Percentiles rank a stretch among this genome's conserved stretches.
phyloP scores from a whole-genome alignment of 2,329 filamentous ascomycete species.

The Paracamarosporium sp. region DNA sequence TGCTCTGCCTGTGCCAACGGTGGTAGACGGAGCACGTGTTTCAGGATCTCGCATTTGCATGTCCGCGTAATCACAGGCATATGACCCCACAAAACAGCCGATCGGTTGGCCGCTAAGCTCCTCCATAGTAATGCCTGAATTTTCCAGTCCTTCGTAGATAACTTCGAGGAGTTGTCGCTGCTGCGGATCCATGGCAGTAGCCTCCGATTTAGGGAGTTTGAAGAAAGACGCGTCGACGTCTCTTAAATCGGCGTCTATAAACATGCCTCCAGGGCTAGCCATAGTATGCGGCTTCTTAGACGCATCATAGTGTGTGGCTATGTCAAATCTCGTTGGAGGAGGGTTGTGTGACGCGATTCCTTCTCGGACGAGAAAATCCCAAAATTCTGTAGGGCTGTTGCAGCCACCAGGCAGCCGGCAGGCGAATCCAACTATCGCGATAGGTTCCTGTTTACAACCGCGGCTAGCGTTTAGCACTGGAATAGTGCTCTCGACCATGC shows the following conservation, averaged over 20 bases:
- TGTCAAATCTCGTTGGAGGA: conserved; percentile 1
- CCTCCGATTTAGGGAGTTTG: conserved; percentile 19
- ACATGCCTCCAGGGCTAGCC: conserved; percentile 46
- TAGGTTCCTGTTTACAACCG: too few species aligned
- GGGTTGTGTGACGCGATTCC: background rate
- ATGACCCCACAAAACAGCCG: conserved; percentile 24
- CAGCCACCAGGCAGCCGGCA: conserved; percentile 39
- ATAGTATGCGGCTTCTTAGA: conserved; percentile 37
- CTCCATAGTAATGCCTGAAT: conserved; percentile 31
- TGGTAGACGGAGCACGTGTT: background rate
- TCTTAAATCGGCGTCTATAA: conserved; percentile 42
- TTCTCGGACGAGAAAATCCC: conserved; percentile 37
- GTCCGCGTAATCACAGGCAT: conserved; percentile 25
- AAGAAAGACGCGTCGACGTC: conserved; percentile 43
- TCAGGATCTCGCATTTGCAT: conserved; percentile 23
- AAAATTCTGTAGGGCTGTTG: conserved; percentile 32
- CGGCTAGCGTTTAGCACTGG: too few species aligned
- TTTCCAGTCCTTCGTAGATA: conserved; percentile 46
- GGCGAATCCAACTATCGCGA: conserved; percentile 12
- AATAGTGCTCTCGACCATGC: too few species aligned
- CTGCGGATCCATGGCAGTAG: conserved; percentile 27
- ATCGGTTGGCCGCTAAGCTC: background rate
- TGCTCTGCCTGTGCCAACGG: conserved; percentile 1
- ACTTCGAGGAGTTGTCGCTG: conserved; percentile 32
- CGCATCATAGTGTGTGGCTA: conserved; percentile 14